phyloP scores from a whole-genome alignment of 75 land plant genomes.

The Adiantum capillusveneris region DNA sequence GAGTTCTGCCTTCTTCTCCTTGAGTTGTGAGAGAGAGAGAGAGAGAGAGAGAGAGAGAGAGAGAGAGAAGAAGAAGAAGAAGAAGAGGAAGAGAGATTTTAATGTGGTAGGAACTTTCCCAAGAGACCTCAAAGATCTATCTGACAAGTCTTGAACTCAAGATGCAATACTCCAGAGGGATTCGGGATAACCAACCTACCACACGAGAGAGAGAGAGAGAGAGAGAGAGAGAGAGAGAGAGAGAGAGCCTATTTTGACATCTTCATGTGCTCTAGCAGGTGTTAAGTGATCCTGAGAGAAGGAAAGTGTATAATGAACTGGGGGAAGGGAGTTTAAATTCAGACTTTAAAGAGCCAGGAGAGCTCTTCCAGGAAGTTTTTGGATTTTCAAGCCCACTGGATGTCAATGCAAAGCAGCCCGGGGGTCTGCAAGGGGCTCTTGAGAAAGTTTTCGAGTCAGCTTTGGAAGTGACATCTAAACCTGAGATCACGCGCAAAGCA shows the following conservation, averaged over 20 bases:
- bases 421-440: slow-evolving; percentile 2
- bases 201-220: too few species aligned
- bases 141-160: too few species aligned
- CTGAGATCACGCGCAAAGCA: slow-evolving; percentile 17
- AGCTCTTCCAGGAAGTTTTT: slow-evolving; percentile 21
- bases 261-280: neutral
- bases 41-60: slow-evolving; percentile 7
- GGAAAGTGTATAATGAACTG: slow-evolving; percentile 4
- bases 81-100: too few species aligned
- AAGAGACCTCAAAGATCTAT: too few species aligned
- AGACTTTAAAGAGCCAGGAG: slow-evolving; percentile 18
- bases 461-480: slow-evolving; percentile 2
- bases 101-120: too few species aligned
- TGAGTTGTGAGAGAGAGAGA: slow-evolving; percentile 6
- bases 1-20: too few species aligned
- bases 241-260: too few species aligned
- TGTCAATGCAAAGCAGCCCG: neutral
- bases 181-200: too few species aligned
- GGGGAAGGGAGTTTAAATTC: neutral
- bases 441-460: slow-evolving; percentile 3
- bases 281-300: neutral
- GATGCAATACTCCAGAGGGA: too few species aligned
- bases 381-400: slow-evolving; percentile 21
- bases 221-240: too few species aligned
- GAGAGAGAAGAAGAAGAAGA: neutral